These are phyloP conservation scores for Solanum boliviense DNA, from an alignment of 257 asterid genomes.

Conservation along the genomic window DNA sequence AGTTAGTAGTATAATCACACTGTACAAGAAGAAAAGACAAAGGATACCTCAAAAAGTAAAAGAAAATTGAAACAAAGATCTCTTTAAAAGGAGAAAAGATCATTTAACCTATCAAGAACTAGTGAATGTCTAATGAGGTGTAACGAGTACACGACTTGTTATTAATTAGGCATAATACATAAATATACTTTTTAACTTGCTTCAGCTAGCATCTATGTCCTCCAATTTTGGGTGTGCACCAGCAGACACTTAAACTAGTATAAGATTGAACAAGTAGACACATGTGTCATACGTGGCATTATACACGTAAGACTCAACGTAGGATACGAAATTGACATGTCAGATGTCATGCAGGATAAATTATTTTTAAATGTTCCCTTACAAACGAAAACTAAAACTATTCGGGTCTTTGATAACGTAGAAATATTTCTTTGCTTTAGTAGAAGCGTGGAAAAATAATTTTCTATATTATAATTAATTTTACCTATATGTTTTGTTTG, in stretches of 20 bases:
- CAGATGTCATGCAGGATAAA: too few relatives aligned
- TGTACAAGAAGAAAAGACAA: neutral
- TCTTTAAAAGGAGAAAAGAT: neutral
- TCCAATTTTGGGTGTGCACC: too few relatives aligned
- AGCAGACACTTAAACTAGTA: too few relatives aligned
- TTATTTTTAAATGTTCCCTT: too few relatives aligned
- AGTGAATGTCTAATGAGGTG: neutral
- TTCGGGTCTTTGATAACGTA: too few relatives aligned
- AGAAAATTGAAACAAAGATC: neutral
- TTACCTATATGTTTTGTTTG: neutral
- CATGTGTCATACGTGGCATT: too few relatives aligned
- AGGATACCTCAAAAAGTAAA: neutral
- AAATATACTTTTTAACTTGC: neutral
- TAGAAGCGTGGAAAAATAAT: neutral
- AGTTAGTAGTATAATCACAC: neutral
- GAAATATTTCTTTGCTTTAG: too few relatives aligned
- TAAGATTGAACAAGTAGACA: too few relatives aligned
- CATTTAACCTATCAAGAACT: neutral
- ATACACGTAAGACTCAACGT: too few relatives aligned
- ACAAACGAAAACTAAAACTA: neutral
- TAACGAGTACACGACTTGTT: neutral
- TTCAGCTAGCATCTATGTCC: too few relatives aligned
- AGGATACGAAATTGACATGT: too few relatives aligned
- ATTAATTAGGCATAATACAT: neutral
- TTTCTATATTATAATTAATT: neutral